Evolutionary conservation across 169 alveolate species (phyloP).

Genomic region (Theileria orientalis): DNA sequence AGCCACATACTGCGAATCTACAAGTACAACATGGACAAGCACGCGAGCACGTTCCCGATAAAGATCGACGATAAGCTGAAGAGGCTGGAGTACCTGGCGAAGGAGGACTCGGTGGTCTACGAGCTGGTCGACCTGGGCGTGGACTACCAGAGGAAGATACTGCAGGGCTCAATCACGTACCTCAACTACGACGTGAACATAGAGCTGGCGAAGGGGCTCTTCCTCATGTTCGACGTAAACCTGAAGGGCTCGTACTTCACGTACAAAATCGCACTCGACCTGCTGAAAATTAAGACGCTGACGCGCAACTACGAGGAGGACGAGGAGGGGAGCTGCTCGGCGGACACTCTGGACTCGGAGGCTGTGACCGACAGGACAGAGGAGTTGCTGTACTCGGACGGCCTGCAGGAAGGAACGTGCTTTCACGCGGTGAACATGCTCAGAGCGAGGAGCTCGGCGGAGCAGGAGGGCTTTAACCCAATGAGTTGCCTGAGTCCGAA

Average conservation of each 20-base stretch:
- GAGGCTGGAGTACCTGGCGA: slow-evolving; percentile 11
- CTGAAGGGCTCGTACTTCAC: slow-evolving; percentile 14
- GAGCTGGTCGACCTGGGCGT: slow-evolving; percentile 56
- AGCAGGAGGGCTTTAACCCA: background rate
- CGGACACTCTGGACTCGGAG: background rate
- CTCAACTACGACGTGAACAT: slow-evolving; percentile 35
- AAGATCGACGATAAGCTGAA: slow-evolving; percentile 22
- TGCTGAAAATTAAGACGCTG: slow-evolving; percentile 20
- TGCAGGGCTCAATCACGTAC: slow-evolving; percentile 41
- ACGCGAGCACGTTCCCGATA: slow-evolving; percentile 26
- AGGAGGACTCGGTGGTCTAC: slow-evolving; percentile 25
- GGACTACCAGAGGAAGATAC: slow-evolving; percentile 35
- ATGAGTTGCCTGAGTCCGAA: too few species aligned
- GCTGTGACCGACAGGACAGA: background rate
- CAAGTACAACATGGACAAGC: slow-evolving; percentile 32
- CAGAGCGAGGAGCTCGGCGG: background rate
- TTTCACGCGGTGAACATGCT: background rate
- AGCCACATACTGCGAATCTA: slow-evolving; percentile 19
- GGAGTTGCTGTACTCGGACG: background rate
- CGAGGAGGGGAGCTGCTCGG: background rate
- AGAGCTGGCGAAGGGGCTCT: slow-evolving; percentile 18
- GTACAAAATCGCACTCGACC: slow-evolving; percentile 27
- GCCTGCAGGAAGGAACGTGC: slow-evolving; percentile 6
- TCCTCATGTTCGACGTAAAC: slow-evolving; percentile 28
- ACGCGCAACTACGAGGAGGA: slow-evolving; percentile 18